Evolutionary conservation across 257 asterid species (phyloP), one percentile per base, ranked within the genome.

Genomic region (Salvia hispanica): DNA sequence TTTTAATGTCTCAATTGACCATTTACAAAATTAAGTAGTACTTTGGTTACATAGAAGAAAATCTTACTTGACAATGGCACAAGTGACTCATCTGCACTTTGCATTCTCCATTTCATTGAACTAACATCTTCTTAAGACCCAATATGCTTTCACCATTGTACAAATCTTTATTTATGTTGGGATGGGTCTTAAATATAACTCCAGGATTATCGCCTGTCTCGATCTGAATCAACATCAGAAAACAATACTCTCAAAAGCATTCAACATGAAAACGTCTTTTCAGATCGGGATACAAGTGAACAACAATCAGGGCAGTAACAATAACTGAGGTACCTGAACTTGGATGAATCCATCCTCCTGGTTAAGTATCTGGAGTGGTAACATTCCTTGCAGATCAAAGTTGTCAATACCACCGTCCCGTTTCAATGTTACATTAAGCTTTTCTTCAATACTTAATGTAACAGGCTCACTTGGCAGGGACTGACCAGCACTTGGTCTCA

Each of bases 31-130:
- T 25, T 25, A 25, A 25, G 31, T 0, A 42, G 44, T 14, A 28
- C 43, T 18, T 52, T 31, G 46, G 57, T 4, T 46, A 28, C 9
- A 39, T 33, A 68, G 75, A 73, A 61, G 15, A 42, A 50, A 72
- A 72, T 67, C 95, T 84, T 74, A 90, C 98, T 88, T 79, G 97
- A 79, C 75, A 92, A 74, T 11, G 98, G 98, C 70, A 92, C 88
- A 74, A 87, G 78, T 11, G 91, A 81, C 86, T 92, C 98, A 47
- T 92, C 91, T 13, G 79, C 76, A 83, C 84, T 87, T 76, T 92
- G 96, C 98, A 87, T 88, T 84, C 98, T 89, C 98, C 98, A 89
- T 76, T 77, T 88, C 82, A 92, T 76, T 72, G 89, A 84, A 78
- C 84, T 66, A 67, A 89, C 88, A 37, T 97, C 98, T 67, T 87